Base-by-base conservation (phyloP, 1,284 basidiomycete species). In the Malassezia arunalokei region DNA sequence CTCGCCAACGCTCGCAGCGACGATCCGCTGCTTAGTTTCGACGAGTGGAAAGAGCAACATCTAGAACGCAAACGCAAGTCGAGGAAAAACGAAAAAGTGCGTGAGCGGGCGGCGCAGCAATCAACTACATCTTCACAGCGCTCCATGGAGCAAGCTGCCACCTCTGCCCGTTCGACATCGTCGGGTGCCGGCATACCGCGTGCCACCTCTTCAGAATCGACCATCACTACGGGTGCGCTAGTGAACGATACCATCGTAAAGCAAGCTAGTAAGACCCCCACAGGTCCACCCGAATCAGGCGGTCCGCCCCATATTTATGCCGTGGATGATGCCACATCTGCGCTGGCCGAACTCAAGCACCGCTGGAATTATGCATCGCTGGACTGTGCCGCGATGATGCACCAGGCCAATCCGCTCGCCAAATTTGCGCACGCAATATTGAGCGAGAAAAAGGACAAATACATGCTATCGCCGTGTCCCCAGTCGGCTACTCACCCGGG, bases 381-480 rank as follows among this genome's bases (percentile, higher is more conserved):
- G 55, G 92, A 96, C 73, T 98, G 92, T 70, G 89, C 87, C 0
- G 90, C 91, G 1, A 84, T 88, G 3, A 83, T 96, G 14, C 89
- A 94, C 74, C 79, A 81, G 3, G 79, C 87, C 0, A 89, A 91
- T 68, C 80, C 82, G 28, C 80, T 80, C 0, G 85, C 90, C 40
- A 90, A 90, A 65, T 89, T 87, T 2, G 77, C 88, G 0, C 81
- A 83, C 0, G 80, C 85, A 0, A 86, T 98, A 51, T 79, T 98
- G 2, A 85, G 85, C 45, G 85, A 84, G 47, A 91, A 90, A 75
- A 85, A 85, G 72, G 92, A 98, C 75, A 78, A 83, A 59, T 98
- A 98, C 78, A 94, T 98, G 92, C 83, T 96, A 58, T 89, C 86
- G 48, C 92, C 92, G 0, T 98, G 94, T 68, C 79, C 80, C 27